These are phyloP conservation scores for Bryum argenteum DNA, from an alignment of 225 moss, liverwort and hornwort species.

Conservation along the genomic window DNA sequence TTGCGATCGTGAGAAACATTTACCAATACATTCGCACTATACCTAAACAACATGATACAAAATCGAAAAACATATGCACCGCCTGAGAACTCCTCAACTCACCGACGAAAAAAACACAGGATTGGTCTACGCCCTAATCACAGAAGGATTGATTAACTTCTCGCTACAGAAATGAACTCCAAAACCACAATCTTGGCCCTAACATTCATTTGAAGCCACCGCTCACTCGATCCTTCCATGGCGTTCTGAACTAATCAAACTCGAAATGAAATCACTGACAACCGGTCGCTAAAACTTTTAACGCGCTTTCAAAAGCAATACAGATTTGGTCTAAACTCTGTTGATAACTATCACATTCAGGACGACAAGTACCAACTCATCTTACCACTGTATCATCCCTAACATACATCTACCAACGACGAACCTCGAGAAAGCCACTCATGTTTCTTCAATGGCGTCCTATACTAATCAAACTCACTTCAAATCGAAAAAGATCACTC, in stretches of 20 bases:
- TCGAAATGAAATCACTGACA: too few relatives aligned
- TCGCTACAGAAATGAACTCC: neutral
- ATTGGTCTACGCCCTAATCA: neutral
- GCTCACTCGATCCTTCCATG: too few relatives aligned
- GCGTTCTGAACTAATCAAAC: too few relatives aligned
- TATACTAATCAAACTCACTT: neutral
- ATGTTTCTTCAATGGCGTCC: slow-evolving; percentile 8
- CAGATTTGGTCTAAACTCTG: neutral
- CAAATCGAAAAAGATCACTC: neutral
- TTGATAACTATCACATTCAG: neutral
- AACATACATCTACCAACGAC: neutral
- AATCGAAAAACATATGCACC: neutral
- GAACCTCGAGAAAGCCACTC: neutral
- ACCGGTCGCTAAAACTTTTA: neutral
- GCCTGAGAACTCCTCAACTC: slow-evolving; percentile 9
- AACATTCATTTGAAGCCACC: neutral
- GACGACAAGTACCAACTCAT: neutral
- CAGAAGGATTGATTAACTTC: neutral
- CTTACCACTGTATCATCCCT: slow-evolving; percentile 1
- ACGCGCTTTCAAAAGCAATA: slow-evolving; percentile 9
- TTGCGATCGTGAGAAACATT: neutral
- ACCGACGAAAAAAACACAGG: neutral
- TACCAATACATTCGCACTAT: neutral
- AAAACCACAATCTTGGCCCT: slow-evolving; percentile 10
- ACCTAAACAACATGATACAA: neutral